A percentile compares a stretch with the other conserved stretches of the same genome.
These are phyloP conservation scores for Fusarium piperis DNA, from an alignment of 2,329 filamentous ascomycete species.

Conservation along the genomic window DNA sequence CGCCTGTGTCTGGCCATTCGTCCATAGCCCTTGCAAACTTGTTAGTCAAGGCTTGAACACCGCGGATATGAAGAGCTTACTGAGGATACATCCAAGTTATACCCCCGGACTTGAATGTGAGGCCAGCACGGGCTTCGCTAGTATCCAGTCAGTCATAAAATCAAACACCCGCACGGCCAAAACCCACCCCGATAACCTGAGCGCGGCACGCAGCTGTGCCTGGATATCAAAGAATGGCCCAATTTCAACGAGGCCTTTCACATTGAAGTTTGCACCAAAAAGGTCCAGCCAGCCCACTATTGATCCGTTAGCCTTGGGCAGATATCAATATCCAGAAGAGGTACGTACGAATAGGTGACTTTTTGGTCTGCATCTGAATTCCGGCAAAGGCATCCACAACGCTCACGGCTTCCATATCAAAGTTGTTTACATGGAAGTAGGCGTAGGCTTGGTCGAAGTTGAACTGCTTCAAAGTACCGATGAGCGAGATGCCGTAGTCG, in stretches of 20 bases:
- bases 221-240: neutral
- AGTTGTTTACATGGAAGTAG: neutral
- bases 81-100: neutral
- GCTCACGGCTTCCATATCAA: neutral
- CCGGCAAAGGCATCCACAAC: neutral
- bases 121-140: neutral
- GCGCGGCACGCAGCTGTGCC: neutral
- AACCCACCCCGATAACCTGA: neutral
- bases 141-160: neutral
- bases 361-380: neutral
- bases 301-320: neutral
- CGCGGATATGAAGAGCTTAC: neutral
- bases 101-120: neutral
- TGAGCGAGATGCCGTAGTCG: neutral
- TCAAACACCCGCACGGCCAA: neutral
- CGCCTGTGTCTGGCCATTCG: neutral
- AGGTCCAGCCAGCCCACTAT: neutral
- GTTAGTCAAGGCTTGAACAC: neutral
- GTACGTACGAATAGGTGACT: neutral
- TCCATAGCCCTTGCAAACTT: neutral
- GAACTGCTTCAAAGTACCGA: neutral
- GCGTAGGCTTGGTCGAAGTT: neutral
- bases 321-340: neutral
- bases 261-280: neutral
- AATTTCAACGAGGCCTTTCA: neutral